Conservation (phyloP, 768 basidiomycete species). For the Botryobasidium botryosum region DNA sequence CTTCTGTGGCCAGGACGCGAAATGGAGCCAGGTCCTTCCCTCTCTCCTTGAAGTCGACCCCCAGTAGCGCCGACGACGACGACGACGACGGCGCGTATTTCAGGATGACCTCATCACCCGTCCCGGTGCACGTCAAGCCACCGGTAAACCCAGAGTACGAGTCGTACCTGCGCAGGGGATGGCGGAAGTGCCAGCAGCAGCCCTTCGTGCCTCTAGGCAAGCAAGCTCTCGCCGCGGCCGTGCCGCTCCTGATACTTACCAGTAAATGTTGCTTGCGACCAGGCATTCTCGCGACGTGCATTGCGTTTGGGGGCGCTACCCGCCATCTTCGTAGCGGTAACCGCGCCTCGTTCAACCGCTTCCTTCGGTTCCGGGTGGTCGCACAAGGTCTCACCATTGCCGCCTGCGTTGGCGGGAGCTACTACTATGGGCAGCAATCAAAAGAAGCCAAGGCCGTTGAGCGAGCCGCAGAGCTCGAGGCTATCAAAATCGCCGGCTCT, state of each 20-base stretch:
- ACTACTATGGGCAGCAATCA: conserved; percentile 1
- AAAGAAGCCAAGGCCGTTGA: neutral
- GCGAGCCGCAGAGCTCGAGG: neutral
- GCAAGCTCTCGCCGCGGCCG: conserved; percentile 3
- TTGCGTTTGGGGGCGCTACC: conserved; percentile 15
- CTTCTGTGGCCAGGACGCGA: too few species aligned
- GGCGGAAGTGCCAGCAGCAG: conserved; percentile 19
- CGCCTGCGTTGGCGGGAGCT: conserved; percentile 11
- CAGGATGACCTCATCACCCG: too few species aligned
- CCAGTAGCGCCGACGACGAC: too few species aligned
- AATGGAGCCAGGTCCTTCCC: too few species aligned
- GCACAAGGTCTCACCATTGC: conserved; percentile 19
- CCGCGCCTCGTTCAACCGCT: conserved; percentile 19
- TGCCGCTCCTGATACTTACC: too few species aligned
- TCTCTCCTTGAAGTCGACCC: too few species aligned
- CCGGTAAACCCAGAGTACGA: too few species aligned
- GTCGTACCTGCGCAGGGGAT: too few species aligned
- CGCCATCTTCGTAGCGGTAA: conserved; percentile 17
- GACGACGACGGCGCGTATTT: too few species aligned
- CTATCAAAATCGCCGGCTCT: neutral
- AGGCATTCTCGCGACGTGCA: conserved; percentile 12
- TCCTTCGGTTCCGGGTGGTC: conserved; percentile 18
- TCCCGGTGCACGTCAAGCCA: too few species aligned
- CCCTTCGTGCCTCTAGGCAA: conserved; percentile 19
- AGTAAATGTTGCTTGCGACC: neutral